Conservation (phyloP, 2,329 filamentous ascomycete species). For the Clathrospora elynae region DNA sequence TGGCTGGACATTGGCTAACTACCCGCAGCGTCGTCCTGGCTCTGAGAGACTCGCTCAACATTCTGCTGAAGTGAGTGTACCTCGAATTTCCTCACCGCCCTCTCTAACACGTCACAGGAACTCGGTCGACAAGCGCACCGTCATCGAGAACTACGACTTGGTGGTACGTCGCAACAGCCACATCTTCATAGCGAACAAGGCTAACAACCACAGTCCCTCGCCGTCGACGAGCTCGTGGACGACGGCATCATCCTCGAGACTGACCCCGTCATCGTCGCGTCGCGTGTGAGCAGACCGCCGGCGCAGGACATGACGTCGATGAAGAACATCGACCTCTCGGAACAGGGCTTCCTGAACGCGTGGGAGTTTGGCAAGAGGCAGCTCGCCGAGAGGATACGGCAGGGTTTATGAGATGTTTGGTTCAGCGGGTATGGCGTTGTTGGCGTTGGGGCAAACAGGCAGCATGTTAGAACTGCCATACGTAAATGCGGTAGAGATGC, state of each 20-base stretch:
- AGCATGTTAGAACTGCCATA: too few relatives aligned
- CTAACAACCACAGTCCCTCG: conserved; percentile 83
- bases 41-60: conserved; percentile 85
- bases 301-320: conserved; percentile 85
- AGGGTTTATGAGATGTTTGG: conserved; percentile 57
- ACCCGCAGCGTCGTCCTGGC: conserved; percentile 77
- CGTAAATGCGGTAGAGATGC: too few relatives aligned
- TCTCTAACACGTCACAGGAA: conserved; percentile 63
- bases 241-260: conserved; percentile 93
- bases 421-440: conserved; percentile 37
- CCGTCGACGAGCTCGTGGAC: conserved; percentile 77
- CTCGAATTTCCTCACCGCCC: background rate
- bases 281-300: conserved; percentile 89
- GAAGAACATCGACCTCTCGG: conserved; percentile 92
- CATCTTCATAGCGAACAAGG: conserved; percentile 43
- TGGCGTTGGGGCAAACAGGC: conserved; percentile 28
- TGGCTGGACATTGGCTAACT: conserved; percentile 14
- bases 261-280: conserved; percentile 90
- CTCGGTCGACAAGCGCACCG: conserved; percentile 95
- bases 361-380: conserved; percentile 94
- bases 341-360: conserved; percentile 92
- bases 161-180: conserved; percentile 55
- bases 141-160: conserved; percentile 98
- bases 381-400: conserved; percentile 86
- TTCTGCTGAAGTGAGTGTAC: conserved; percentile 81